Evolutionary conservation across 202 grass and related monocot species (phyloP).

Genomic region (Saccharum hybrid): DNA sequence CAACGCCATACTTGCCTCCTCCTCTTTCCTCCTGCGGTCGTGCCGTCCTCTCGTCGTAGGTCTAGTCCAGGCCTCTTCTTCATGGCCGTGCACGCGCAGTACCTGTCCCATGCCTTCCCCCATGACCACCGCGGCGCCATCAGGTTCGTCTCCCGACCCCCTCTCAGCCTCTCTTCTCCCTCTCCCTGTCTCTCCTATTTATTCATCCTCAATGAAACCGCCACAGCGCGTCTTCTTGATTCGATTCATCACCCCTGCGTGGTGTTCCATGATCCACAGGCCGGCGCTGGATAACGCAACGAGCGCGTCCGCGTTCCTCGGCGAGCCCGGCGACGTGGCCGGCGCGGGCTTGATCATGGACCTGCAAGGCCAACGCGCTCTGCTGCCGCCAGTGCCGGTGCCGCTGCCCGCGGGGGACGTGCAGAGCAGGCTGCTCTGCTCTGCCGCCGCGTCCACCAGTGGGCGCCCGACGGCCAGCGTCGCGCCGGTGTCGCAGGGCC

Average conservation of each 20-base stretch:
- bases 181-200: conserved; percentile 36
- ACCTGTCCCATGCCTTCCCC: conserved; percentile 45
- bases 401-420: background rate
- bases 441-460: conserved; percentile 54
- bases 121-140: conserved; percentile 50
- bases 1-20: conserved; percentile 2
- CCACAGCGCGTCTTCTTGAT: background rate
- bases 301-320: conserved; percentile 13
- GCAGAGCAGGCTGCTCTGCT: conserved; percentile 31
- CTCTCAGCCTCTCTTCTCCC: too few species aligned
- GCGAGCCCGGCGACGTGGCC: background rate
- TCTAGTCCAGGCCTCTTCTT: too few species aligned
- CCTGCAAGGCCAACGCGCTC: background rate
- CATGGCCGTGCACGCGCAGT: conserved; percentile 65
- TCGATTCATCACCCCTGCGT: background rate
- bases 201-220: background rate
- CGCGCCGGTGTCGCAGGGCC: conserved; percentile 24
- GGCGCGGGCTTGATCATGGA: background rate
- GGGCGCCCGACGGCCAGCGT: conserved; percentile 9
- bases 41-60: too few species aligned
- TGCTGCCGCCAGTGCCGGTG: background rate
- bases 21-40: background rate
- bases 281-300: conserved; percentile 16
- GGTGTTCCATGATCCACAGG: background rate
- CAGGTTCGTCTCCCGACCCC: conserved; percentile 27